phyloP scores from a whole-genome alignment of 371 early-diverging fungal genomes.

The Mortierella sp. region DNA sequence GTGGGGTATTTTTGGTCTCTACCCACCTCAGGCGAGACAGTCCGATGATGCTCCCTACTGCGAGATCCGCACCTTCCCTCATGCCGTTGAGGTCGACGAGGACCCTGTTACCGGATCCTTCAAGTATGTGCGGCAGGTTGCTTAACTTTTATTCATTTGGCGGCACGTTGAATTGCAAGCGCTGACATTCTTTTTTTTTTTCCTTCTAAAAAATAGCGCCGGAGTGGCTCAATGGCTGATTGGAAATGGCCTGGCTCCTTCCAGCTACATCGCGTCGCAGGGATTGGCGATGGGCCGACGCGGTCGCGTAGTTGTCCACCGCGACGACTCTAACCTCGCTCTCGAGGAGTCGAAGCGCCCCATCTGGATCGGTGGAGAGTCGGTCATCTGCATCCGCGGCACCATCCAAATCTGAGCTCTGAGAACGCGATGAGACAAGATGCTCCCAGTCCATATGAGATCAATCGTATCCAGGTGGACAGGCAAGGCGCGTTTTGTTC shows the following conservation, averaged over 20 bases:
- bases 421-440: not conserved
- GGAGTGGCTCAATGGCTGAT: conserved; percentile 48
- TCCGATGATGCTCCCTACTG: conserved; percentile 22
- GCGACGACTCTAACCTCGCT: conserved; percentile 28
- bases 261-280: conserved; percentile 32
- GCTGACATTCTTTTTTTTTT: not conserved
- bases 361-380: conserved; percentile 39
- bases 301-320: conserved; percentile 26
- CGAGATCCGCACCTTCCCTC: conserved; percentile 37
- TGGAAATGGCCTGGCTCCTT: conserved; percentile 20
- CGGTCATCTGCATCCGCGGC: conserved; percentile 29
- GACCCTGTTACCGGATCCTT: conserved; percentile 44
- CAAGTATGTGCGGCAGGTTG: conserved; percentile 18
- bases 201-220: conserved; percentile 14
- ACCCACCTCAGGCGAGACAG: conserved; percentile 17
- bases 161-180: not conserved
- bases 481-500: not conserved
- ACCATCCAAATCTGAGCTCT: conserved; percentile 26
- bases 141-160: not conserved
- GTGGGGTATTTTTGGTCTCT: conserved; percentile 30
- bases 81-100: conserved; percentile 18
- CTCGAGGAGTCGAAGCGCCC: conserved; percentile 11
- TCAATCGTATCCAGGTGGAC: not conserved
- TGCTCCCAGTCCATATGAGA: not conserved
- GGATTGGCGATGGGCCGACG: conserved; percentile 35